Base-by-base conservation (phyloP, 306 rosid species). In the Glycyrrhiza uralensis region DNA sequence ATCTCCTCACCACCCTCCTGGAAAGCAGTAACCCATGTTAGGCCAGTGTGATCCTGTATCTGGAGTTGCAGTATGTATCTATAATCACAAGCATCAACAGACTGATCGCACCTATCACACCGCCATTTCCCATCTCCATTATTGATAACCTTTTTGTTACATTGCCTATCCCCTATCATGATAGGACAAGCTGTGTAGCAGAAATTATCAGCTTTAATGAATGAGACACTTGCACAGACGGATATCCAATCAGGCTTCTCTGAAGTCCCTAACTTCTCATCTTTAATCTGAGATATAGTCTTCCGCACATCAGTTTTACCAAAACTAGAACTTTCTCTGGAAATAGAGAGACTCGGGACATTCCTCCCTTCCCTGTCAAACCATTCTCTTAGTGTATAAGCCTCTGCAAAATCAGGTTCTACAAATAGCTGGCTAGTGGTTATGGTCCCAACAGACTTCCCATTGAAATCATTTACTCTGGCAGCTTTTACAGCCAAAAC, bases 201-300 rank as follows among this genome's bases (percentile, higher is more conserved):
- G 76, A 86, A 94, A 59, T 71, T 86, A 22, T 94, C 97, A n/a
- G 26, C 74, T 90, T 86, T 94, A 6, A 94, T 35, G 60, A 63
- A 88, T 64, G 91, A 76, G 74, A 91, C 20, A 18, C 79, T 84
- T 46, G 92, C 99, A 85, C 82, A 50, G 46, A 94, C 81, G 19
- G 91, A 85, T 66, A 94, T 85, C 96, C 97, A 94, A 85, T 91
- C 97, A 72, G 96, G 95, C 83, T 94, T 94, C 69, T 91, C 99
- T 0, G 89, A 89, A 52, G 96, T 91, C 73, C 99, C 96, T 44
- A 94, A 68, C 80, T 79, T 89, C 88, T 94, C 97, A 69, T 91
- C 99, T 80, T 89, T 94, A 58, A 94, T 94, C 71, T 89, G 96
- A 55, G 89, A 82, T 49, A 94, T 14, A 26, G 88, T 85, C 88